Conservation (phyloP, 345 rosid species). For the Schrenkiella parvula region DNA sequence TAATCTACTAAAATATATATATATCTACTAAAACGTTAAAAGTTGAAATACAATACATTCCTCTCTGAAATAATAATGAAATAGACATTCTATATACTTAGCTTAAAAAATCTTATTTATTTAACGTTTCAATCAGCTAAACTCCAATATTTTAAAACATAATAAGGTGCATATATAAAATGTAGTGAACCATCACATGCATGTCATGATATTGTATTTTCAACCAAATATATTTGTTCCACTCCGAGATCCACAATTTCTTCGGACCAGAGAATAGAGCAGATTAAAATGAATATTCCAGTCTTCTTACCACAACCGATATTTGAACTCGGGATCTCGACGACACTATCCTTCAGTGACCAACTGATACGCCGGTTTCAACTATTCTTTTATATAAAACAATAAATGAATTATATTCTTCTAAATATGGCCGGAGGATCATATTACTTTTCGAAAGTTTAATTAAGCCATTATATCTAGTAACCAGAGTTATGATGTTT, state of each 20-base stretch:
- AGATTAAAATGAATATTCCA: neutral
- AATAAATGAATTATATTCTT: no score
- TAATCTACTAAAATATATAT: no score
- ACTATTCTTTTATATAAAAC: no score
- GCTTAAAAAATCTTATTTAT: no score
- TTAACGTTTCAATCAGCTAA: neutral
- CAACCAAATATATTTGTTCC: neutral
- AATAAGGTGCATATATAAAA: neutral
- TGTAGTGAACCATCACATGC: neutral
- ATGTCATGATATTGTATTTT: neutral
- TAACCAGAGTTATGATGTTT: neutral
- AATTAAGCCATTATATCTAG: neutral
- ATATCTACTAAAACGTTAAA: no score
- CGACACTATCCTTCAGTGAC: no score
- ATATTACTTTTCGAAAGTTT: neutral
- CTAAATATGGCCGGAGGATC: neutral
- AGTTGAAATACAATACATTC: no score
- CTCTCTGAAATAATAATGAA: neutral
- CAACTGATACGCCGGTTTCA: no score
- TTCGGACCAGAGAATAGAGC: no score
- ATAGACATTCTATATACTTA: no score
- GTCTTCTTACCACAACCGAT: neutral
- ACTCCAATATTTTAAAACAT: neutral
- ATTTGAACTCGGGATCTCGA: neutral
- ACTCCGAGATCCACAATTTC: neutral